These are phyloP conservation scores for Anisodus acutangulus DNA, from an alignment of 257 asterid genomes.

Conservation along the genomic window DNA sequence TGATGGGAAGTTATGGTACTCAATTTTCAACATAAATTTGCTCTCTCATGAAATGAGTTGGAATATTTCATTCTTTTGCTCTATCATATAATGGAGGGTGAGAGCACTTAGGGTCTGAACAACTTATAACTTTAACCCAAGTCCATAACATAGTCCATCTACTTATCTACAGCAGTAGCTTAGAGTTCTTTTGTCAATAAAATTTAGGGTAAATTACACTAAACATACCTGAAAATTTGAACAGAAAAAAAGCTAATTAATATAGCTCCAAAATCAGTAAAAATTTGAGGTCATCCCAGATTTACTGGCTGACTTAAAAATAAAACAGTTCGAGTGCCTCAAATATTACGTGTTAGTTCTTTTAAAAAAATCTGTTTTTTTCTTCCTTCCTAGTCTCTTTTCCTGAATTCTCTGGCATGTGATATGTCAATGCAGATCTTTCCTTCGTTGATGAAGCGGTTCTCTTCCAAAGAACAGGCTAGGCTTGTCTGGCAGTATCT, in stretches of 20 bases:
- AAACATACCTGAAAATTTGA: background rate
- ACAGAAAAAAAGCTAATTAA: background rate
- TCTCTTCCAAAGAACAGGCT: slow-evolving; percentile 67
- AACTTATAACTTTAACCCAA: background rate
- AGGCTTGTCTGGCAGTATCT: slow-evolving; percentile 82
- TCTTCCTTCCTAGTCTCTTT: background rate
- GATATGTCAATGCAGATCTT: slow-evolving; percentile 61
- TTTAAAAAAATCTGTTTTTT: background rate
- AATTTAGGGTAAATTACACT: background rate
- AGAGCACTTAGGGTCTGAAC: background rate
- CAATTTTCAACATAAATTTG: background rate
- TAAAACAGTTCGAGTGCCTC: background rate
- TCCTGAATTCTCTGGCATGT: slow-evolving; percentile 14
- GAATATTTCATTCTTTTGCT: background rate
- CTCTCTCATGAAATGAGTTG: background rate
- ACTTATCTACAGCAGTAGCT: background rate
- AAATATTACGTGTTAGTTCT: background rate
- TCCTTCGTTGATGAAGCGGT: slow-evolving; percentile 61
- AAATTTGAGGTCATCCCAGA: background rate
- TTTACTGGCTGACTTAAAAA: background rate
- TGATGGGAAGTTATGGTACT: background rate
- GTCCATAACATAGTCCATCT: background rate
- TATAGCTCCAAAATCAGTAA: background rate
- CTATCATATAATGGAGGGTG: background rate
- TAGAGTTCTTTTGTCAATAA: background rate